These are phyloP conservation scores for Ophiostoma australiae DNA, from an alignment of 2,329 filamentous ascomycete genomes.

Conservation along the genomic window DNA sequence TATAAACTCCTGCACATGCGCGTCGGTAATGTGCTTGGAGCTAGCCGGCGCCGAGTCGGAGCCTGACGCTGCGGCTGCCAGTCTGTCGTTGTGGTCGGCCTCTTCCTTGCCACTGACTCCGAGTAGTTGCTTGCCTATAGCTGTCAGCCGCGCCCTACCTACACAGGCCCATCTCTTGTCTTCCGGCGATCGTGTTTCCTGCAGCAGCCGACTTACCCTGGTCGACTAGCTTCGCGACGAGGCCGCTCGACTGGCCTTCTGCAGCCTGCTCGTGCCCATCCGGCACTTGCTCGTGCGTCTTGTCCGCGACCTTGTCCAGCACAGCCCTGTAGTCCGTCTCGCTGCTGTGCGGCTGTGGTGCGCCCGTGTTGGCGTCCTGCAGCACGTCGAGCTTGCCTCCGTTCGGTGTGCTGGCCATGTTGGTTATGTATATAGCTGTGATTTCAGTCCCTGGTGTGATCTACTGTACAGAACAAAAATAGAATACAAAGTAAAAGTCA, in stretches of 20 bases:
- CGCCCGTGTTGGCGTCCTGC: not conserved
- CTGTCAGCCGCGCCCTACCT: not conserved
- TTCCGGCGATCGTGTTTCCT: not conserved
- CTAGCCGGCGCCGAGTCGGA: slow-evolving; percentile 34
- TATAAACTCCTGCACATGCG: slow-evolving; percentile 49
- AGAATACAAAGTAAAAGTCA: not conserved
- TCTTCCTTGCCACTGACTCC: slow-evolving; percentile 29
- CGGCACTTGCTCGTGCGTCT: slow-evolving; percentile 29
- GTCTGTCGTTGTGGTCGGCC: slow-evolving; percentile 23
- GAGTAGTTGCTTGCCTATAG: slow-evolving; percentile 38
- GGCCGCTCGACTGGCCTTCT: slow-evolving; percentile 28
- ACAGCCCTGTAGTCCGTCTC: slow-evolving; percentile 39
- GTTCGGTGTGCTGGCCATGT: not conserved
- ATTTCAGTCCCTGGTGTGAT: not conserved
- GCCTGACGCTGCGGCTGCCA: not conserved
- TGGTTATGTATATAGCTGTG: not conserved
- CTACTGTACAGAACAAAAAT: not conserved
- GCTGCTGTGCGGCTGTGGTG: not conserved
- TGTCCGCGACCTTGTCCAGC: slow-evolving; percentile 41
- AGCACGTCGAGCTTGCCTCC: not conserved
- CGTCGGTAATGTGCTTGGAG: slow-evolving; percentile 43
- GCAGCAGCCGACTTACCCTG: slow-evolving; percentile 37
- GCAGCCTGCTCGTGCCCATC: slow-evolving; percentile 23
- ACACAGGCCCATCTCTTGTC: not conserved
- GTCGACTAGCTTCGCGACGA: slow-evolving; percentile 35